These are phyloP conservation scores for Leccinum longicurvipes DNA, from an alignment of 768 basidiomycete species.

Conservation along the genomic window DNA sequence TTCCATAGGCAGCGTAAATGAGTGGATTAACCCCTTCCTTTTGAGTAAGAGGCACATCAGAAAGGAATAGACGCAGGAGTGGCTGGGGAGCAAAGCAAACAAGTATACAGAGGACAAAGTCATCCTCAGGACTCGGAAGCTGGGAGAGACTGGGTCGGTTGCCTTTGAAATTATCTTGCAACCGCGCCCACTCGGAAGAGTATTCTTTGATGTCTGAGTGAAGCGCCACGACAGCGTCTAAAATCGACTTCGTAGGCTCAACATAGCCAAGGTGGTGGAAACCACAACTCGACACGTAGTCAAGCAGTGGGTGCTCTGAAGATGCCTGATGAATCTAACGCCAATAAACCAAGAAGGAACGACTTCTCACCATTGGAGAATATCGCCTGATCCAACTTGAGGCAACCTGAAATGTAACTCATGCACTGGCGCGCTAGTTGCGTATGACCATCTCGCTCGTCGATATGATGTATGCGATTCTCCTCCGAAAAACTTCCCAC, in stretches of 20 bases:
- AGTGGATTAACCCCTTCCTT: not conserved
- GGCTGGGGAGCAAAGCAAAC: not conserved
- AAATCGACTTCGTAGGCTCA: not conserved
- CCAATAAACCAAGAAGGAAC: no score
- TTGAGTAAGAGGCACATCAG: not conserved
- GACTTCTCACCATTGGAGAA: no score
- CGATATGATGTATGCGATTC: no score
- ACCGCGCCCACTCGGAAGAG: not conserved
- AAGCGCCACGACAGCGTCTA: not conserved
- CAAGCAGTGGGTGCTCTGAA: no score
- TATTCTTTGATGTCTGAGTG: not conserved
- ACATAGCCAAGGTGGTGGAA: not conserved
- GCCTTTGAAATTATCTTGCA: not conserved
- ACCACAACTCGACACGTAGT: no score
- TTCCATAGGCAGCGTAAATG: not conserved
- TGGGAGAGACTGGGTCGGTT: no score
- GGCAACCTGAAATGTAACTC: no score
- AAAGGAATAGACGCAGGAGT: not conserved
- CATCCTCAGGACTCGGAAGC: not conserved
- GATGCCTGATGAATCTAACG: no score
- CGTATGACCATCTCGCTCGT: no score
- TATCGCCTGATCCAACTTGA: no score
- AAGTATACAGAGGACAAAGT: not conserved
- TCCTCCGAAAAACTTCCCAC: no score
- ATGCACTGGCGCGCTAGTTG: no score